phyloP scores from a whole-genome alignment of 2,329 filamentous ascomycete genomes.

The Aphanocladium album region DNA sequence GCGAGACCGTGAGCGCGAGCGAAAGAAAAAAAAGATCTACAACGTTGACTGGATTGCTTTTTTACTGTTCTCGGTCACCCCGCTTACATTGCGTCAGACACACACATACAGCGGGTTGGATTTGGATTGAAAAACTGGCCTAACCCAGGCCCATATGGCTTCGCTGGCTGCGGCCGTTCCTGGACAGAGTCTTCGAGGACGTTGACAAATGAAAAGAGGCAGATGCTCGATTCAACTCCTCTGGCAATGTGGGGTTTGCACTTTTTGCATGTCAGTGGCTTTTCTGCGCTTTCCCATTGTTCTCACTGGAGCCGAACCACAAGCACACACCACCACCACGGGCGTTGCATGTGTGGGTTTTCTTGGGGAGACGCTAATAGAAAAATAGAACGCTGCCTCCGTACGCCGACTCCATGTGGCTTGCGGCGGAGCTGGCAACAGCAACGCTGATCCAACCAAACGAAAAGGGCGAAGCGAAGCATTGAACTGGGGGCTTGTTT shows the following conservation, averaged over 20 bases:
- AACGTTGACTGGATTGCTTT: not conserved
- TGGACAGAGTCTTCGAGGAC: not conserved
- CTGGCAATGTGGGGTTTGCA: not conserved
- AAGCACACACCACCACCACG: not conserved
- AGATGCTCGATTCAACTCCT: not conserved
- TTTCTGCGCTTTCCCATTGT: not conserved
- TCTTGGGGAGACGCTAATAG: not conserved
- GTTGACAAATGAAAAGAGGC: not conserved
- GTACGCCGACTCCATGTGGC: not conserved
- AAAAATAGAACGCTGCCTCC: not conserved
- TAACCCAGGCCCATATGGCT: not conserved
- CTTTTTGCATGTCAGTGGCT: not conserved
- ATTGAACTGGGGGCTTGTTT: not conserved
- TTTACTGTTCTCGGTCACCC: not conserved
- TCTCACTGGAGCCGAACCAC: not conserved
- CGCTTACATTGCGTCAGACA: not conserved
- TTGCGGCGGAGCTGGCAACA: not conserved
- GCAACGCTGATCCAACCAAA: not conserved
- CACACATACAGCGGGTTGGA: not conserved
- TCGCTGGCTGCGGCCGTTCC: not conserved
- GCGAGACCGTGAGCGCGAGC: not conserved
- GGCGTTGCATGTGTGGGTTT: conserved; percentile 1
- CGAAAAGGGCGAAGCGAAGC: not conserved
- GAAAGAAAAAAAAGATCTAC: not conserved
- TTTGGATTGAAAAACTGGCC: not conserved